Base-by-base conservation (phyloP, 176 grass and related monocot species). In the Phoenix roebelenii region DNA sequence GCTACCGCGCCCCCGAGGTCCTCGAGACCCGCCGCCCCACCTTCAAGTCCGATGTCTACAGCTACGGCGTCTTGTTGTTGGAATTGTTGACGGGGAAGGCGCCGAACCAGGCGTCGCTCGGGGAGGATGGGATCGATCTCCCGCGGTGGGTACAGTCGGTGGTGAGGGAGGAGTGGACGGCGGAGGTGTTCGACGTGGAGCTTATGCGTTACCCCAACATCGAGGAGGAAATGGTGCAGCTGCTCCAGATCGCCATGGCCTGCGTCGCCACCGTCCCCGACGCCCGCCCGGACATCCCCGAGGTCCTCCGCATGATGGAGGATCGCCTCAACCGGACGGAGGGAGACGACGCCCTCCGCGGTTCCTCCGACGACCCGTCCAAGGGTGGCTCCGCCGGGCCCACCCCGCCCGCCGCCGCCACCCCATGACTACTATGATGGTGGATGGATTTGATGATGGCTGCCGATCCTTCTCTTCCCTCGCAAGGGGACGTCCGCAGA, bases 141-240 rank as follows among this genome's bases (percentile, higher is more conserved):
- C 91, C 91, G 2, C 54, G 86, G 50, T 96, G 86, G 86, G 91
- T 96, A 53, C 91, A 96, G 65, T 96, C 91, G 25, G 86, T 96
- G 69, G 91, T 96, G 72, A 67, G 86, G 14, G 91, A 96, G 77
- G 91, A 96, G 77, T 90, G 86, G 91, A 96, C 91, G 23, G 80
- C 86, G 0, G 91, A 96, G 83, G 91, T 96, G 64, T 96, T 96
- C 80, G 91, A 96, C 75, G 68, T 30, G 7, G 91, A 96, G 53
- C 83, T 96, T 19, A 72, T 85, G 75, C 59, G 66, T 3, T 66
- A 79, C 15, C 65, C 72, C 18, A 23, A 66, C 44, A 85, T 61
- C 4, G 91, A 96, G 83, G 91, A 96, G 78, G 91, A 90, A 64
- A 96, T 96, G 91, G 91, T 87, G 53, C 80, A 82, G 68, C 67